Evolutionary conservation across 176 grass and related monocot species (phyloP).

Genomic region (Bothriochloa decipiens): DNA sequence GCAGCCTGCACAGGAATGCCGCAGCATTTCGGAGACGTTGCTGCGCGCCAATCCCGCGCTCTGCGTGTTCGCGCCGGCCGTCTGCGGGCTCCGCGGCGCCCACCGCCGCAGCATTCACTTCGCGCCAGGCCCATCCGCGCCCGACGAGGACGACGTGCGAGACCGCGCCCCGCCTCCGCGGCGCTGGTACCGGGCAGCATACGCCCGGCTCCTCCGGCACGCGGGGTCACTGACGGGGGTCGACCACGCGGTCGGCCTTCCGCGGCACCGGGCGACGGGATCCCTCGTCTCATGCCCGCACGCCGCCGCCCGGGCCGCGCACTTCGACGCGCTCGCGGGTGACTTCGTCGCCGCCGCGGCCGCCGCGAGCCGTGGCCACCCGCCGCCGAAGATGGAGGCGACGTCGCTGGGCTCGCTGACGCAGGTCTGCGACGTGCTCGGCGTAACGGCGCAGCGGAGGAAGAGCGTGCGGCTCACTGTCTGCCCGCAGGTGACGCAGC

Average conservation of each 20-base stretch:
- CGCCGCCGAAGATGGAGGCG: conserved; percentile 24
- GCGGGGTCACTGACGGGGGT: conserved; percentile 49
- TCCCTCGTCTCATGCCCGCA: conserved; percentile 38
- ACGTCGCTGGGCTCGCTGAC: conserved; percentile 62
- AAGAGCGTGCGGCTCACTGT: conserved; percentile 69
- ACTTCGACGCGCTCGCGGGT: conserved; percentile 63
- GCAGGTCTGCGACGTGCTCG: conserved; percentile 63
- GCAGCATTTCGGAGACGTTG: background rate
- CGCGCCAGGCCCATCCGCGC: conserved; percentile 11
- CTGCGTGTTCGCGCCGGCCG: too few relatives aligned
- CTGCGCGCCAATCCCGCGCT: background rate
- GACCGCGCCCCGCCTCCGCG: conserved; percentile 32
- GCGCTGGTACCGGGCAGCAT: conserved; percentile 66
- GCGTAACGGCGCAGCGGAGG: conserved; percentile 67
- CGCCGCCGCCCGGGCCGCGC: conserved; percentile 42
- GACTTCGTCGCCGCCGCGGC: conserved; percentile 47
- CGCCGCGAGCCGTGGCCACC: background rate
- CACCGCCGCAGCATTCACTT: conserved; percentile 39
- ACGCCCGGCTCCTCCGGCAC: conserved; percentile 70
- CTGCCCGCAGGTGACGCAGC: conserved; percentile 84
- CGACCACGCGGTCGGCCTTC: conserved; percentile 40
- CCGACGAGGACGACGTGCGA: conserved; percentile 20
- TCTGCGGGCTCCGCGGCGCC: background rate
- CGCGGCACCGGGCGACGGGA: conserved; percentile 29
- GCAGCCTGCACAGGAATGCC: conserved; percentile 42